Base-by-base conservation (phyloP, 2,329 filamentous ascomycete species). In the Aspergillus sergii region DNA sequence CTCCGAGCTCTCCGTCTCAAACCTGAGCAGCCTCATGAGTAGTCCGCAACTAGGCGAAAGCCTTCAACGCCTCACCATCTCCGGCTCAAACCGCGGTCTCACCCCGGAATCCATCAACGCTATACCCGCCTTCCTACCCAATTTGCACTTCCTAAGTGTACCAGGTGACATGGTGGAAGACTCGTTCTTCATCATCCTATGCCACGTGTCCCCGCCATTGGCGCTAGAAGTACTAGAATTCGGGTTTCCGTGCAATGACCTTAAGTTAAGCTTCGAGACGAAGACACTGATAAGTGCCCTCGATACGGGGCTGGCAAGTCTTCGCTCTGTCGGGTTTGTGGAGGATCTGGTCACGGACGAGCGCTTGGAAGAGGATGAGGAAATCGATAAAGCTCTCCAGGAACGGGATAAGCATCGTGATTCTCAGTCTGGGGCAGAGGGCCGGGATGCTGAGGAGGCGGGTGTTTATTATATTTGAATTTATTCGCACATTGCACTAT, bases 181-280 rank as follows among this genome's bases (percentile, higher is more conserved):
- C 16, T 66, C 62, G 3, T 73, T 76, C 60, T 72, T 77, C 63
- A 67, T 73, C 19, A 66, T 71, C 51, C 63, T 74, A 14, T 45
- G 46, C 30, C 61, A 65, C 36, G 54, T 64, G 57, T 53, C 55
- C 11, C 57, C 58, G n/a, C 62, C 69, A 12, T 56, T 73, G 21
- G 62, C 65, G 1, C 66, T 76, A 7, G 69, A 75, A 51, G 66
- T 69, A n/a, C 66, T 77, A 1, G 73, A 75, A 60, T 68, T 76
- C 9, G 71, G 64, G 2, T 57, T 66, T 30, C 71, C 73, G 2
- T 61, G 61, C 56, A 58, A 53, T 9, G 67, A 66, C 28, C 54
- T 68, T 3, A 62, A 45, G 9, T 53, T 71, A 32, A 63, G 62
- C 16, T 75, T 76, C 54, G 62, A 66, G 9, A 68, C 70, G 4